A percentile compares a stretch with the other conserved stretches of the same genome.
These are phyloP conservation scores for Cladosporium sp. DNA, from an alignment of 2,329 filamentous ascomycete species.

Conservation along the genomic window DNA sequence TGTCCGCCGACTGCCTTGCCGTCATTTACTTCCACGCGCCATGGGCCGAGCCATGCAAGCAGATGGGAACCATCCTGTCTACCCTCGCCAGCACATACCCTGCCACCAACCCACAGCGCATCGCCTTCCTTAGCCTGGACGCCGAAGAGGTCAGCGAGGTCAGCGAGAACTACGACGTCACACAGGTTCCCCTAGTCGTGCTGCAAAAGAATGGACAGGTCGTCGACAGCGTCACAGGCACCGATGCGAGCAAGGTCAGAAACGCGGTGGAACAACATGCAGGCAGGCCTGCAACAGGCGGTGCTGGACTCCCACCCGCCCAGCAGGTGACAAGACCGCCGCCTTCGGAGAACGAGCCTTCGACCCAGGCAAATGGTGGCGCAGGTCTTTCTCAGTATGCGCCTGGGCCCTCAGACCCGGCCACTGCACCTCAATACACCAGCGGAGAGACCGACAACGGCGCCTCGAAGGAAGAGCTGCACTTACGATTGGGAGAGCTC, in stretches of 20 bases:
- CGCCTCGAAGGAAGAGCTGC: conserved; percentile 72
- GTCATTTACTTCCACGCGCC: conserved; percentile 93
- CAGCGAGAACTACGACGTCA: conserved; percentile 88
- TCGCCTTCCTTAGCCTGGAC: conserved; percentile 85
- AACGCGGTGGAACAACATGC: conserved; percentile 80
- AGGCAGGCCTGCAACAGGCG: conserved; percentile 41
- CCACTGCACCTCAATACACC: conserved; percentile 45
- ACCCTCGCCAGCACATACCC: conserved; percentile 85
- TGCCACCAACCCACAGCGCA: conserved; percentile 57
- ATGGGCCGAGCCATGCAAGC: conserved; percentile 92
- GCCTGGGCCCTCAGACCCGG: conserved; percentile 38
- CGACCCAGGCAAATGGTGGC: conserved; percentile 31
- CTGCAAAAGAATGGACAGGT: conserved; percentile 71
- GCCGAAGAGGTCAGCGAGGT: conserved; percentile 92
- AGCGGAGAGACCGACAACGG: conserved; percentile 33
- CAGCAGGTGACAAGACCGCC: conserved; percentile 43
- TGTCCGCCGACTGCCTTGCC: conserved; percentile 67
- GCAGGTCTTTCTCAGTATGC: conserved; percentile 42
- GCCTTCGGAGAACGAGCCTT: conserved; percentile 32
- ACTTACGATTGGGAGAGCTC: conserved; percentile 73
- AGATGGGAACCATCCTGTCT: conserved; percentile 83
- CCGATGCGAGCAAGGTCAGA: conserved; percentile 80
- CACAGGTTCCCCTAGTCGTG: conserved; percentile 88
- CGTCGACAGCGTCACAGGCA: conserved; percentile 82
- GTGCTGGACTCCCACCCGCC: conserved; percentile 37